Base-by-base conservation (phyloP, 805 yeast species). In the Spencermartinsiella europaea region DNA sequence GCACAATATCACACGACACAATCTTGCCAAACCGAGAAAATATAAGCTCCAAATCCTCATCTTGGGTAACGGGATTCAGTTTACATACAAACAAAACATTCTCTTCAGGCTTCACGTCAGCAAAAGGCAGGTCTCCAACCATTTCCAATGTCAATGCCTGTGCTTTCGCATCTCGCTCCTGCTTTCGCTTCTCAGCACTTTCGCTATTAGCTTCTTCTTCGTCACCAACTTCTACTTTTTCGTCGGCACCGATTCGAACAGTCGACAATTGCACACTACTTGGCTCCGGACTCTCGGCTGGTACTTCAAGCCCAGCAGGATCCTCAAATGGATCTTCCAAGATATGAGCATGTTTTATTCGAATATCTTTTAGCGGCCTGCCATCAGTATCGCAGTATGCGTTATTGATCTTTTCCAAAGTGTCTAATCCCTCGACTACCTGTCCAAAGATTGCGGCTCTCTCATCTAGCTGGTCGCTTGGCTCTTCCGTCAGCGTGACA, bases 1-100 rank as follows among this genome's bases (percentile, higher is more conserved):
- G 60, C 12, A 81, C 69, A 14, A 82, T 64, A 44, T 80, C 80
- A 48, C 80, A 74, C 1, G 76, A 69, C 1, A 55, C 48, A 16
- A 82, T 74, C 4, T 62, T 52, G 1, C 89, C 89, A 64, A 81
- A 82, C 43, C 84, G 66, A n/a, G 75, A 67, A 56, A 83, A 83
- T 12, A 82, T 76, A 27, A 74, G 60, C 34, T 68, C 65, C 21
- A 82, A 58, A 42, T 83, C 85, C 3, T 74, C 77, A 21, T 71
- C 77, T n/a, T 66, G 65, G 2, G 89, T 82, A 1, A 81, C 62
- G 0, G 83, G 78, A 53, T 83, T 82, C 52, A 82, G 61, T 51
- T 77, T 78, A 56, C 87, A 81, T 2, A 82, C 73, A 54, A 82
- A 83, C 14, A 82, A 59, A 2, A 79, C 80, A 38, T 70, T 72